A percentile compares a stretch with the other conserved stretches of the same genome.
Conservation (phyloP, 805 yeast genomes). For the Yamadazyma scolyti region DNA sequence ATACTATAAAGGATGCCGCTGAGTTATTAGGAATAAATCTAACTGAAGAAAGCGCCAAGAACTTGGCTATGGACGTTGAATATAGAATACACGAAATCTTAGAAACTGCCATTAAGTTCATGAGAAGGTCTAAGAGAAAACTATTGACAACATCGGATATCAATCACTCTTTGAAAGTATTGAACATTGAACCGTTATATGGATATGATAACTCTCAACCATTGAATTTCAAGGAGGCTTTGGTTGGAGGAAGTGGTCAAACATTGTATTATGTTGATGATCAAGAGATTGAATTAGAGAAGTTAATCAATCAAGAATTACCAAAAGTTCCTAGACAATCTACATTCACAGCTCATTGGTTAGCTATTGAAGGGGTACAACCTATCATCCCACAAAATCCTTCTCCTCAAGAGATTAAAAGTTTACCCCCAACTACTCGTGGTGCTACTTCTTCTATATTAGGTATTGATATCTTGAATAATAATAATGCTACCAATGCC, state of each 20-base stretch:
- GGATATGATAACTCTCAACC: conserved; percentile 77
- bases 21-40: conserved; percentile 82
- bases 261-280: conserved; percentile 91
- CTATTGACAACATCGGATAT: conserved; percentile 79
- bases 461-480: conserved; percentile 35
- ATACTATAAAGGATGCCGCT: conserved; percentile 94
- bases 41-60: conserved; percentile 90
- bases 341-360: conserved; percentile 94
- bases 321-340: conserved; percentile 94
- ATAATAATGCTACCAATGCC: conserved; percentile 4
- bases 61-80: conserved; percentile 98
- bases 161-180: conserved; percentile 71
- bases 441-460: conserved; percentile 66
- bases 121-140: conserved; percentile 89
- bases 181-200: conserved; percentile 92
- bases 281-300: conserved; percentile 89
- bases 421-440: conserved; percentile 70
- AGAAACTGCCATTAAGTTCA: conserved; percentile 93
- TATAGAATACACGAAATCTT: conserved; percentile 92
- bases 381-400: conserved; percentile 98
- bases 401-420: conserved; percentile 69
- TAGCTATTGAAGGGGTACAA: conserved; percentile 97
- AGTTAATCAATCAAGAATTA: conserved; percentile 85
- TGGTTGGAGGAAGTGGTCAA: conserved; percentile 83
- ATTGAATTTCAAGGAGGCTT: conserved; percentile 77